Evolutionary conservation across 2,329 filamentous ascomycete genomes (phyloP), one percentile per base, ranked within the genome.

Genomic region (Akanthomyces lecanii): DNA sequence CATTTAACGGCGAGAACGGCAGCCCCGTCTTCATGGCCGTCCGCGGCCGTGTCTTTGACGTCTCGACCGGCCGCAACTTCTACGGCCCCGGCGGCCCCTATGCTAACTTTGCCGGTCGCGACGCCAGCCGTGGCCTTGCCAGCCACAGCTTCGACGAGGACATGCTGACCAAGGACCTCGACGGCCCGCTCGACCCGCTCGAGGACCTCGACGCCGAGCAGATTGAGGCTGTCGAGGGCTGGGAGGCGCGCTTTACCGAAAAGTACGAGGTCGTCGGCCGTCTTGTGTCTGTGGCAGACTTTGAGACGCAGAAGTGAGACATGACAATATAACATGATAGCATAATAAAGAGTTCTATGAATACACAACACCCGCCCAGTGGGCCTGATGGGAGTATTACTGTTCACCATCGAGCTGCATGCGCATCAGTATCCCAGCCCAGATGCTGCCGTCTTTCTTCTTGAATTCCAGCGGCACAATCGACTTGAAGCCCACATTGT

Each of bases 21-120:
- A 80, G 79, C 68, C 91, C 91, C 56, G 91, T 98, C 63, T 97
- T 91, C 77, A 85, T 99, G 55, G 90, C 92, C n/a, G 92, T 98
- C 21, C 90, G 92, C 48, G 93, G 95, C 59, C 87, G 87, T 57
- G 89, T 98, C 66, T 98, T 97, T 74, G 95, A 99, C 74, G 94
- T 98, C 28, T 87, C 88, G 0, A 79, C 87, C 16, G 94, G 95
- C 28, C 86, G 89, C 71, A 93, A 96, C 80, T 98, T 98, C 77
- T 99, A 99, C 78, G 95, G 95, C 4, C 95, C 95, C 23, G 93
- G 92, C 14, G 94, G 94, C 0, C 92, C 94, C 2, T 99, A 99
- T 76, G 88, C 89, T 75, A 98, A 98, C 79, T 99, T 99, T 73
- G 95, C 95, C 0, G 95, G 95, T 0, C 82, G 93, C 45, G 95